These are phyloP conservation scores for Marchantia paleacea DNA, from an alignment of 225 moss, liverwort and hornwort species.

Conservation along the genomic window DNA sequence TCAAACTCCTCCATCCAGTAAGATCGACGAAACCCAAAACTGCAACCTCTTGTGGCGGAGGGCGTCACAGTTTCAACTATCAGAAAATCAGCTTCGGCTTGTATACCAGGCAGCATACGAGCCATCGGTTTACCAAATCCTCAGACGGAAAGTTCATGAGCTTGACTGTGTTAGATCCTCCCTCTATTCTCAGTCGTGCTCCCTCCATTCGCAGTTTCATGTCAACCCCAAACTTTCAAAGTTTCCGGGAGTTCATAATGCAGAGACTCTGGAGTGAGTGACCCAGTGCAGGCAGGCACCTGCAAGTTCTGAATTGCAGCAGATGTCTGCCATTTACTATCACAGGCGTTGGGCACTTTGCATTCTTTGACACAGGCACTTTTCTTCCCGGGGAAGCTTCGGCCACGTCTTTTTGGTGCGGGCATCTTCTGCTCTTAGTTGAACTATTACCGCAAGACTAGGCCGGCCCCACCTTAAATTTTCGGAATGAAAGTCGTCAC, in stretches of 20 bases:
- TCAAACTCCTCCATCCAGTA: background rate
- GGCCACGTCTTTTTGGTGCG: background rate
- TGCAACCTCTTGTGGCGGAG: background rate
- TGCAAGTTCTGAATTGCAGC: too few species aligned
- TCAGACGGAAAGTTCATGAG: background rate
- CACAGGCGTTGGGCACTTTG: too few species aligned
- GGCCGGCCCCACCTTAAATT: too few species aligned
- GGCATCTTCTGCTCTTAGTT: too few species aligned
- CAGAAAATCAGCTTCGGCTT: background rate
- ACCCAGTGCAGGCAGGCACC: too few species aligned
- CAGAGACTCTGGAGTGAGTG: too few species aligned
- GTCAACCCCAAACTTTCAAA: background rate
- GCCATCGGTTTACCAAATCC: background rate
- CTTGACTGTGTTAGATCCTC: background rate
- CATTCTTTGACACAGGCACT: background rate
- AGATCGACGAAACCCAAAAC: background rate
- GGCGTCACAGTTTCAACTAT: background rate
- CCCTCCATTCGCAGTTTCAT: background rate
- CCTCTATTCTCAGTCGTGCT: background rate
- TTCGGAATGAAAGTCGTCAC: too few species aligned
- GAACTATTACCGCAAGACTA: too few species aligned
- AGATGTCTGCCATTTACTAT: too few species aligned
- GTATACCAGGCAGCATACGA: background rate
- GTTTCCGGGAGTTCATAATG: too few species aligned
- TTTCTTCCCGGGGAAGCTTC: constrained; percentile 10